A percentile compares a stretch with the other conserved stretches of the same genome.
These are phyloP conservation scores for Aurantiochytrium sp. DNA, from an alignment of 108 stramenopile genomes.

Conservation along the genomic window DNA sequence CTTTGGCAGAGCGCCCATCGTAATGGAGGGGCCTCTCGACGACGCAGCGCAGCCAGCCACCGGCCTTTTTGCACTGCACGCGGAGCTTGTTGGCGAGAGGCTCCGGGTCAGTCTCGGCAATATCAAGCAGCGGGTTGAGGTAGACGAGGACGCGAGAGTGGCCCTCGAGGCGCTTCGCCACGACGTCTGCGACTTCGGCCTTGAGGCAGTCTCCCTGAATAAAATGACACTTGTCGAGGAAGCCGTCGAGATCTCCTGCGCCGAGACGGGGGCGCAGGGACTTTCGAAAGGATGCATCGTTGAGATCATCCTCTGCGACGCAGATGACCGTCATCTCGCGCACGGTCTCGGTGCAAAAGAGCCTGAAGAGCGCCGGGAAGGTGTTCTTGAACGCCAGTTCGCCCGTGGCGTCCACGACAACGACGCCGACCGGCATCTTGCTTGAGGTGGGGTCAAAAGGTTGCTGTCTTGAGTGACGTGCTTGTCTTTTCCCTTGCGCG, in stretches of 20 bases:
- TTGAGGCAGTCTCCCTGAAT: slow-evolving; percentile 49
- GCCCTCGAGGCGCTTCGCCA: not conserved
- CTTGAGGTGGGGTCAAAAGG: not conserved
- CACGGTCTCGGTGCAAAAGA: slow-evolving; percentile 57
- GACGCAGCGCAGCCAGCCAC: slow-evolving; percentile 81
- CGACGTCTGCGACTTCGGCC: not conserved
- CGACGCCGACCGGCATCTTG: not conserved
- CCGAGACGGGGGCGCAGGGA: not conserved
- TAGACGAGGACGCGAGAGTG: slow-evolving; percentile 60
- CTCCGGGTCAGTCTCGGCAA: slow-evolving; percentile 75
- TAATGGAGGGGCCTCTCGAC: slow-evolving; percentile 95
- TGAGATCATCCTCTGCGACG: slow-evolving; percentile 55
- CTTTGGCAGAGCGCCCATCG: slow-evolving; percentile 68
- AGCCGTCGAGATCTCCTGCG: not conserved
- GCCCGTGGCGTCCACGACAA: slow-evolving; percentile 78
- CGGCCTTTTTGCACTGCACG: slow-evolving; percentile 42
- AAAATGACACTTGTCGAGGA: slow-evolving; percentile 55
- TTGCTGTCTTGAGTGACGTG: too few species aligned
- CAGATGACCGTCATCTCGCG: slow-evolving; percentile 65
- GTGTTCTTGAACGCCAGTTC: slow-evolving; percentile 95
- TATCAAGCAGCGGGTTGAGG: slow-evolving; percentile 92
- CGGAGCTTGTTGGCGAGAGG: slow-evolving; percentile 55
- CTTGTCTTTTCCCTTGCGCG: too few species aligned
- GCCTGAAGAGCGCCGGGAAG: slow-evolving; percentile 79
- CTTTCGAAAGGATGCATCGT: not conserved